Evolutionary conservation across 106 monocot genomes (phyloP).

Genomic region (Acanthochlamys bracteata): DNA sequence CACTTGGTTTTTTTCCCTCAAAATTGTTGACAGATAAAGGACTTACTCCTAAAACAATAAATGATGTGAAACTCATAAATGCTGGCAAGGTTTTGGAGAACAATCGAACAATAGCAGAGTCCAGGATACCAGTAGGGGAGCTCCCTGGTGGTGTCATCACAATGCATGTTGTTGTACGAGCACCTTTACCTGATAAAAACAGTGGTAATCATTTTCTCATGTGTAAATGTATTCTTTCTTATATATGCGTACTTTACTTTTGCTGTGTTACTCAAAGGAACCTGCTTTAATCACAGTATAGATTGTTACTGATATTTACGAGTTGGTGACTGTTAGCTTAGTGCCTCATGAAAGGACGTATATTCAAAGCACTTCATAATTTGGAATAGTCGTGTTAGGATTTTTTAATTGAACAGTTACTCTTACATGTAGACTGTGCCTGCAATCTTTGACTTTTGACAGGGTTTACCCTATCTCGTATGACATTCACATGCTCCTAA

Average conservation of each 20-base stretch:
- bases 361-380: too few species aligned
- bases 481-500: too few species aligned
- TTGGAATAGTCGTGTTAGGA: too few species aligned
- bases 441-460: too few species aligned
- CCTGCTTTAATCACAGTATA: too few species aligned
- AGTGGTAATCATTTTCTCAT: conserved; percentile 25
- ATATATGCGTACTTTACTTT: neutral
- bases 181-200: conserved; percentile 30
- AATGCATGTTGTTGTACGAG: conserved; percentile 62
- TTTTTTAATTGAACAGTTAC: too few species aligned
- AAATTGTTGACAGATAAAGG: conserved; percentile 27
- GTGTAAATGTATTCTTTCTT: neutral
- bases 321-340: too few species aligned
- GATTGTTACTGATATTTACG: too few species aligned
- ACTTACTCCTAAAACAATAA: conserved; percentile 42
- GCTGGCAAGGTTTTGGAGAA: conserved; percentile 58
- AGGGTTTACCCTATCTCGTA: too few species aligned
- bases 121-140: conserved; percentile 45
- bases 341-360: too few species aligned
- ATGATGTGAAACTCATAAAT: conserved; percentile 68
- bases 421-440: too few species aligned
- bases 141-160: conserved; percentile 47
- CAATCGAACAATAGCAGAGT: conserved; percentile 44
- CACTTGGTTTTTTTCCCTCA: neutral
- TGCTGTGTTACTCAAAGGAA: too few species aligned